Evolutionary conservation across 768 basidiomycete species (phyloP).

Genomic region (Kwoniella europaea): DNA sequence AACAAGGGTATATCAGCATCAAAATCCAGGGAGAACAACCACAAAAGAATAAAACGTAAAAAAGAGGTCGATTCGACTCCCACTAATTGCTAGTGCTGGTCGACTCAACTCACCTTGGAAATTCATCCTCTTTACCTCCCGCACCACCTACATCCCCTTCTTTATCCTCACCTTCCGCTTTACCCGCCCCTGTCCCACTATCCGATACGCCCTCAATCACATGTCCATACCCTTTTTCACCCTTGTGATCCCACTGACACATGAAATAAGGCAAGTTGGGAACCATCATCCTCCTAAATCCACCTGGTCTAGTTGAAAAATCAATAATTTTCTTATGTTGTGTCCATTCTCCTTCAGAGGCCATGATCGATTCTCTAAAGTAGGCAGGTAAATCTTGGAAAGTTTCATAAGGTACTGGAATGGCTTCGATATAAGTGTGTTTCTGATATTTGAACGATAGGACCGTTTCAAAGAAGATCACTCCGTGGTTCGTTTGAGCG

Average conservation of each 20-base stretch:
- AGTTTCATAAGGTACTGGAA: constrained; percentile 86
- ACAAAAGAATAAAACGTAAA: too few relatives aligned
- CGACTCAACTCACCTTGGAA: constrained; percentile 69
- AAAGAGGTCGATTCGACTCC: background rate
- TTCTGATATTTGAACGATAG: constrained; percentile 81
- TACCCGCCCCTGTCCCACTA: constrained; percentile 59
- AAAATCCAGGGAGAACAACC: too few relatives aligned
- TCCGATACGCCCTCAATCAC: constrained; percentile 85
- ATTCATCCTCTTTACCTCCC: constrained; percentile 88
- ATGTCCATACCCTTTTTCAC: constrained; percentile 97
- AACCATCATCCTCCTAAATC: constrained; percentile 93
- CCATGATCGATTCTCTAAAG: constrained; percentile 93
- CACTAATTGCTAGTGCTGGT: too few relatives aligned
- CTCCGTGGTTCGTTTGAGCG: constrained; percentile 88
- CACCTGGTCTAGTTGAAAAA: constrained; percentile 85
- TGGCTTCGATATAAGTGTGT: constrained; percentile 91
- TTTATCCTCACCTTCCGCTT: constrained; percentile 60
- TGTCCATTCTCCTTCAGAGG: constrained; percentile 96
- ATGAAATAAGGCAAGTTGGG: constrained; percentile 97
- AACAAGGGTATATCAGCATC: background rate
- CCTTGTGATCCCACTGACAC: constrained; percentile 97
- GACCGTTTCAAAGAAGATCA: constrained; percentile 94
- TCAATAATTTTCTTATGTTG: constrained; percentile 97
- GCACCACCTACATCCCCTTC: constrained; percentile 68
- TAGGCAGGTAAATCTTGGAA: constrained; percentile 89